Evolutionary conservation across 2,329 filamentous ascomycete species (phyloP), one percentile per base, ranked within the genome.

Genomic region (Aspergillus neoniger): DNA sequence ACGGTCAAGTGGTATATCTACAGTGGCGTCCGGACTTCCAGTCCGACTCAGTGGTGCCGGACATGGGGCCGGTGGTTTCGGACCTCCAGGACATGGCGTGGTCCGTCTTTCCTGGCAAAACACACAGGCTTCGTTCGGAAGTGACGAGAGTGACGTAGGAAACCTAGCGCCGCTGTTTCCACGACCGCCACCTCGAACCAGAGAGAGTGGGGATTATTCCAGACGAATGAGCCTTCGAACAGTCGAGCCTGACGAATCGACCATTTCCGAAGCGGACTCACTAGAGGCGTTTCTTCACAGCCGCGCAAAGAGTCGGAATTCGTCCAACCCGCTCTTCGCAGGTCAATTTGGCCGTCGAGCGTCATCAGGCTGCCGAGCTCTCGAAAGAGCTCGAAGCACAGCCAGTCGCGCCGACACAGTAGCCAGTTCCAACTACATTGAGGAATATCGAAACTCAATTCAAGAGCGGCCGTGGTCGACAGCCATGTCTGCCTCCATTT

Each of bases 1-100:
- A 57, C 73, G 74, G 21, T 77, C 75, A 0, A 77, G 76, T 59
- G 75, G 75, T 4, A 72, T 77, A 17, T 76, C 74, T 5, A 67
- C 72, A 15, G 66, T 76, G 25, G 72, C 74, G 21, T 67, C 74
- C 5, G 76, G 76, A 9, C 65, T 79, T 32, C 76, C 77, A 0
- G 65, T 74, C n/a, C 68, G 77, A 58, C 66, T 76, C 17, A 79
- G 76, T 55, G 77, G 77, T 17, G 77, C 76, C 17, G 77, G 77
- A 2, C 77, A 79, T 64, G 77, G 77, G 4, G 73, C 75, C 2
- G 77, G 77, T 43, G 75, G 76, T 4, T 71, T 77, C 15, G 72
- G 74, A n/a, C 71, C 74, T 32, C 68, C 73, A 4, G 72, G 74
- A 9, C 69, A 73, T 58, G 73, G 72, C n/a, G 56, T 72, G 4